A percentile compares a stretch with the other conserved stretches of the same genome.
phyloP scores from a whole-genome alignment of 148 eudicot species.

The Amaranthus hypochondriacus region DNA sequence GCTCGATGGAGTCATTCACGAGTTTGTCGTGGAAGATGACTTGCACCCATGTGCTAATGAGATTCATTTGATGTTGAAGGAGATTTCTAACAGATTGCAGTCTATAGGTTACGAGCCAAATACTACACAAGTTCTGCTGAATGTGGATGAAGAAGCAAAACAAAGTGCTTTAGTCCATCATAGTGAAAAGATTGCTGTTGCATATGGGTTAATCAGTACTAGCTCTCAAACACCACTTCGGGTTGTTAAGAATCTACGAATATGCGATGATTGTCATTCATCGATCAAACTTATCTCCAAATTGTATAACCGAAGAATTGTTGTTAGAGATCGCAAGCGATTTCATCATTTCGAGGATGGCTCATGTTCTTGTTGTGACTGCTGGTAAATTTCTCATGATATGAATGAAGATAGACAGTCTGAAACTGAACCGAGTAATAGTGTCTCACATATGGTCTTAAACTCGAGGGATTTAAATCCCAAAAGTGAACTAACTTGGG shows the following conservation, averaged over 20 bases:
- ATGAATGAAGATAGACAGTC: not conserved
- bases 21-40: constrained; percentile 59
- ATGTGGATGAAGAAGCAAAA: constrained; percentile 50
- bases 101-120: constrained; percentile 45
- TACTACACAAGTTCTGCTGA: constrained; percentile 48
- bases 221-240: constrained; percentile 41
- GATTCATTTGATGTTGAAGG: constrained; percentile 50
- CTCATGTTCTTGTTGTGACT: constrained; percentile 52
- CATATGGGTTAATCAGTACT: constrained; percentile 63
- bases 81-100: constrained; percentile 39
- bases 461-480: too few relatives aligned
- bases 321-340: constrained; percentile 52
- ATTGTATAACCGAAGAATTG: constrained; percentile 37
- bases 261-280: constrained; percentile 62
- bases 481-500: too few relatives aligned
- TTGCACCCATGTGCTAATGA: constrained; percentile 44
- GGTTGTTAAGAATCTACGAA: constrained; percentile 56
- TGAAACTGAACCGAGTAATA: too few relatives aligned
- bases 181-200: constrained; percentile 61
- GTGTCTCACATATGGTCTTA: too few relatives aligned
- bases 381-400: constrained; percentile 34
- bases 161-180: constrained; percentile 37
- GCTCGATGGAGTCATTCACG: constrained; percentile 52
- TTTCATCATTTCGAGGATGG: constrained; percentile 67
- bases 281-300: constrained; percentile 50